A percentile compares a stretch with the other conserved stretches of the same genome.
These are phyloP conservation scores for Gymnopus androsaceus DNA, from an alignment of 1,284 basidiomycete genomes.

Conservation along the genomic window DNA sequence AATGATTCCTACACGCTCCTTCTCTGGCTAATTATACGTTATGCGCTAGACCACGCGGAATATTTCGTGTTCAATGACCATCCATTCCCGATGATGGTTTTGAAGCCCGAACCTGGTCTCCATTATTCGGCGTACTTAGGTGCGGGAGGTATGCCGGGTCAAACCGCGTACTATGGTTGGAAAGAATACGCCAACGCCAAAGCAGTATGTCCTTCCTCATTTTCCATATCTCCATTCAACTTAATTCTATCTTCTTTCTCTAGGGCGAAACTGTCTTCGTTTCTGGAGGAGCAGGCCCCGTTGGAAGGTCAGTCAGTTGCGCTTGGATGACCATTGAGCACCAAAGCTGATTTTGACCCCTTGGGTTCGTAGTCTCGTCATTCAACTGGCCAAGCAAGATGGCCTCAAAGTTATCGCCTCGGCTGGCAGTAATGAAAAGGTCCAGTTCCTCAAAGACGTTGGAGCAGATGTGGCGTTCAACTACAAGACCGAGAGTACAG, in stretches of 20 bases:
- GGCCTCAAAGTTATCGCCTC: constrained; percentile 65
- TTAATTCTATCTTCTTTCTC: background rate
- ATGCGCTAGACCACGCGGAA: constrained; percentile 21
- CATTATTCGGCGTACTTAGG: constrained; percentile 37
- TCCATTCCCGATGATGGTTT: constrained; percentile 16
- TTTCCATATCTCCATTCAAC: background rate
- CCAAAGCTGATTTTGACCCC: background rate
- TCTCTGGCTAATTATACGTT: background rate
- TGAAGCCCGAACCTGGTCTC: constrained; percentile 30
- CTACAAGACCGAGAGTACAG: constrained; percentile 35
- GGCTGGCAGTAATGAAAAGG: constrained; percentile 62
- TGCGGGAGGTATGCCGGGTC: constrained; percentile 39
- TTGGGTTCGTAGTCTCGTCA: constrained; percentile 33
- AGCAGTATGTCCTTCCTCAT: constrained; percentile 25
- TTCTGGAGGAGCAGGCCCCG: constrained; percentile 57
- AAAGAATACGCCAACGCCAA: too few relatives aligned
- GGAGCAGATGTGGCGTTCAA: constrained; percentile 57
- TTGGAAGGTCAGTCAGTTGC: constrained; percentile 27
- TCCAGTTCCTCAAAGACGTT: constrained; percentile 47
- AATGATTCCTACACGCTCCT: too few relatives aligned
- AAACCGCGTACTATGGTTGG: constrained; percentile 42
- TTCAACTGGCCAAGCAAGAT: constrained; percentile 52
- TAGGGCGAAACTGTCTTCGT: constrained; percentile 57
- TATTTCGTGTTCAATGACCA: constrained; percentile 24
- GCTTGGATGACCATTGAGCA: too few relatives aligned